These are phyloP conservation scores for Kuraishia cidri DNA, from an alignment of 805 yeast genomes.

Conservation along the genomic window DNA sequence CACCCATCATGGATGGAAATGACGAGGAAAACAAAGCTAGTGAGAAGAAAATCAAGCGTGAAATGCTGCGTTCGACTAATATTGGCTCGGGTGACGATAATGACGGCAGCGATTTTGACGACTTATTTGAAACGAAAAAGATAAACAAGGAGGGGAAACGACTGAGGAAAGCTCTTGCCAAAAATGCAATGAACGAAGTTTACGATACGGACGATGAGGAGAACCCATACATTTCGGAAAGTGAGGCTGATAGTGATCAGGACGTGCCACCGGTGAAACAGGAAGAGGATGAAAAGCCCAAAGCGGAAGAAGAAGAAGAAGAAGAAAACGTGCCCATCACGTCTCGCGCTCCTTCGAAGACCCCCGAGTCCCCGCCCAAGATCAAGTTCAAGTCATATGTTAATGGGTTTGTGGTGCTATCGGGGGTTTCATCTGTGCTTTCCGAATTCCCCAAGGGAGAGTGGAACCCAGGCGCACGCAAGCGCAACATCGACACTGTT, in stretches of 20 bases:
- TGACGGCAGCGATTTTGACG: slow-evolving; percentile 62
- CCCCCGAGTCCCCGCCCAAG: slow-evolving; percentile 7
- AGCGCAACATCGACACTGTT: slow-evolving; percentile 18
- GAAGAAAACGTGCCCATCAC: slow-evolving; percentile 24
- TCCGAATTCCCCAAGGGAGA: slow-evolving; percentile 67
- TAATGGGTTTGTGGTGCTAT: slow-evolving; percentile 52
- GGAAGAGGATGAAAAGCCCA: slow-evolving; percentile 19
- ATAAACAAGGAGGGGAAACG: slow-evolving; percentile 89
- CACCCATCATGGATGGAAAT: slow-evolving; percentile 93
- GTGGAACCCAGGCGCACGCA: slow-evolving; percentile 66
- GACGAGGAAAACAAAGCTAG: slow-evolving; percentile 92
- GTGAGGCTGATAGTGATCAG: slow-evolving; percentile 49
- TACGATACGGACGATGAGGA: slow-evolving; percentile 82
- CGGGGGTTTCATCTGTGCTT: slow-evolving; percentile 53
- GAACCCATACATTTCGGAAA: slow-evolving; percentile 74
- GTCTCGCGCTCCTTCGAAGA: slow-evolving; percentile 11
- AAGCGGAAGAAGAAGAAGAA: slow-evolving; percentile 25
- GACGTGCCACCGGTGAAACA: slow-evolving; percentile 11
- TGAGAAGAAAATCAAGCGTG: slow-evolving; percentile 74
- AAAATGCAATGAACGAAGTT: slow-evolving; percentile 80
- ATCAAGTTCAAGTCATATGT: slow-evolving; percentile 30
- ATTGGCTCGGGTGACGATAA: slow-evolving; percentile 46
- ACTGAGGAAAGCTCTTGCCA: slow-evolving; percentile 72
- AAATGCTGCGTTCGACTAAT: slow-evolving; percentile 76
- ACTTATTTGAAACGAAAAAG: slow-evolving; percentile 56